Conservation (phyloP, 2,329 filamentous ascomycete species). For the Nemania diffusa region DNA sequence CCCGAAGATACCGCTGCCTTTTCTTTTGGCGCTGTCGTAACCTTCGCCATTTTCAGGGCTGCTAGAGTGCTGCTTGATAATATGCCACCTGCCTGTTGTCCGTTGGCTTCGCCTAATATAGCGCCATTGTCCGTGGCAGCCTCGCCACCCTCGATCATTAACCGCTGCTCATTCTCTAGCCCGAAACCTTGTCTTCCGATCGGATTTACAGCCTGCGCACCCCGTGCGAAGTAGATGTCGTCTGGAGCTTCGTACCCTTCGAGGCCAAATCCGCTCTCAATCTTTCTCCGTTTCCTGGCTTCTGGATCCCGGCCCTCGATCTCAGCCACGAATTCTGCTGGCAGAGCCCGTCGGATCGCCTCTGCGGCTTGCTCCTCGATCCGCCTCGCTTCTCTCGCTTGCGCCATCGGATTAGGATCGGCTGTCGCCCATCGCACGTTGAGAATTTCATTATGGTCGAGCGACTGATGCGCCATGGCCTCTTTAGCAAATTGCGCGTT, state of each 20-base stretch:
- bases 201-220: slow-evolving; percentile 73
- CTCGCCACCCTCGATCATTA: slow-evolving; percentile 68
- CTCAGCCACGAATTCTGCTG: slow-evolving; percentile 90
- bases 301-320: slow-evolving; percentile 91
- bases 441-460: slow-evolving; percentile 91
- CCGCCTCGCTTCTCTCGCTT: slow-evolving; percentile 86
- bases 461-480: slow-evolving; percentile 92
- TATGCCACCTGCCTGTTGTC: slow-evolving; percentile 68
- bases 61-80: slow-evolving; percentile 85
- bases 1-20: slow-evolving; percentile 67
- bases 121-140: slow-evolving; percentile 55
- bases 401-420: slow-evolving; percentile 94
- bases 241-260: slow-evolving; percentile 95
- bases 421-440: slow-evolving; percentile 98
- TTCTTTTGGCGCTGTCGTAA: slow-evolving; percentile 64
- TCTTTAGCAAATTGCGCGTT: slow-evolving; percentile 91
- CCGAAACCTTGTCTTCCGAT: slow-evolving; percentile 68
- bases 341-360: slow-evolving; percentile 86
- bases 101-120: slow-evolving; percentile 53
- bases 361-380: slow-evolving; percentile 98
- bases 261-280: slow-evolving; percentile 88
- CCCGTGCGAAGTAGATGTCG: slow-evolving; percentile 89
- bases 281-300: slow-evolving; percentile 85
- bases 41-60: slow-evolving; percentile 72
- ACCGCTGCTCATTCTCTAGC: slow-evolving; percentile 68